Evolutionary conservation across 139 green algal genomes (phyloP).

Genomic region (Medakamo hakoo): DNA sequence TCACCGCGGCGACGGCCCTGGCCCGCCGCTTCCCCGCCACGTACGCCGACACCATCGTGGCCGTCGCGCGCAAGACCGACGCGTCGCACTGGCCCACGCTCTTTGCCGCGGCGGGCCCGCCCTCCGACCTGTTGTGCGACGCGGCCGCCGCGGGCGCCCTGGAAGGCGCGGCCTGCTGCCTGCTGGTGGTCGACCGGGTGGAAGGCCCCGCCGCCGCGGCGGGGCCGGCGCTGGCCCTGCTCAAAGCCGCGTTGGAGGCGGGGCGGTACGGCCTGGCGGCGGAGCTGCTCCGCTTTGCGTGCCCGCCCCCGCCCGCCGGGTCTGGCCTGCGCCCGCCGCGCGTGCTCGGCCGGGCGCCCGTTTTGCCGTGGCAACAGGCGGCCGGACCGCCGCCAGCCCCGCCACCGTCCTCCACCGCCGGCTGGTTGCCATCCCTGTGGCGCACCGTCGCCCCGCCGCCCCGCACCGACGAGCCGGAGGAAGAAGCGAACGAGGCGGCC

Average conservation of each 20-base stretch:
- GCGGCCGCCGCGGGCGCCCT: constrained; percentile 38
- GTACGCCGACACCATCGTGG: constrained; percentile 71
- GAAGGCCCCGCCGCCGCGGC: constrained; percentile 41
- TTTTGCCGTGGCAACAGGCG: no score
- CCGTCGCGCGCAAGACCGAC: constrained; percentile 90
- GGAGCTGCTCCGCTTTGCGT: constrained; percentile 67
- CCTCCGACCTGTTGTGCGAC: constrained; percentile 37
- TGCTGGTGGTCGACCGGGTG: constrained; percentile 63
- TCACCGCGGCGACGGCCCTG: neutral
- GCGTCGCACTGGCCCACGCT: constrained; percentile 72
- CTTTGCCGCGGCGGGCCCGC: constrained; percentile 71
- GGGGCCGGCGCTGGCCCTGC: constrained; percentile 37
- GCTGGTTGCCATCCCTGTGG: no score
- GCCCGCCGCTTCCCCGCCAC: constrained; percentile 14
- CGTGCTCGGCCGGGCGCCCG: no score
- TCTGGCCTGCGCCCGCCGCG: no score
- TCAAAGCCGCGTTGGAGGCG: constrained; percentile 31
- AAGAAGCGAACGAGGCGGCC: no score
- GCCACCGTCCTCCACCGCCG: no score
- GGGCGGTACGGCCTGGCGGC: constrained; percentile 47
- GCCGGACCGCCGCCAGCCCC: no score
- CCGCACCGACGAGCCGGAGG: no score
- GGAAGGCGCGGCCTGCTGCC: constrained; percentile 43
- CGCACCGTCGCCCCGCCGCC: no score
- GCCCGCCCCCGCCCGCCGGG: constrained; percentile 37